Base-by-base conservation (phyloP, 129 eudicot species). In the Flaveria bidentis region DNA sequence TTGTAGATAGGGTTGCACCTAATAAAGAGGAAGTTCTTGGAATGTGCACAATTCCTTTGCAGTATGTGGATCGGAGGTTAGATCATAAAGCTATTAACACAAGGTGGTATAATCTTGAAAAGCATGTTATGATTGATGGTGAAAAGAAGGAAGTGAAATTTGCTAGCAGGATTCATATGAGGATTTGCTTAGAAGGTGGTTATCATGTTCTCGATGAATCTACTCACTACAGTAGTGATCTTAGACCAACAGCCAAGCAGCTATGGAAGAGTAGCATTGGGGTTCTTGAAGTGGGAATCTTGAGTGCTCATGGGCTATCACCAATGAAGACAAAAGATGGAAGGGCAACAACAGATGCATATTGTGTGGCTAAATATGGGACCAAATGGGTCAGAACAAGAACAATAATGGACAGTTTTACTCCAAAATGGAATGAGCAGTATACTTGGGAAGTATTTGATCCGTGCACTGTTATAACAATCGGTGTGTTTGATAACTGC, bases 281-380 rank as follows among this genome's bases (percentile, higher is more conserved):
- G 5, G 62, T 71, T 20, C 77, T 78, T 8, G 82, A 70, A 69
- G 30, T 78, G 13, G 77, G 77, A 20, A 70, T 78, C 8, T 39
- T 78, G 63, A 78, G 51, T 30, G 76, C 72, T 25, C 44, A 71
- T 25, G 71, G 77, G 61, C 28, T 91, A 17, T 70, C 71, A 26
- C 87, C 92, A n/a, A 85, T 83, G 90, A 91, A 91, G 77, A 74
- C 80, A 6, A 87, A 77, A 73, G 90, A 91, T 56, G 92, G 88
- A 1, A n/a, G 90, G 41, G 84, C 76, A 28, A 57, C 83, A 45
- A 85, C 95, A 0, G 88, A 88, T 80, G 97, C 97, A 86, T 71
- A 71, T 28, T 88, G 97, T 72, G 95, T 91, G 53, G 95, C 97
- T 8, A 91, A 91, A 51, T 91, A 91, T 50, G 95, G 97, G 17